Evolutionary conservation across 164 flowering plant species (phyloP).

Genomic region (Berberis thunbergii): DNA sequence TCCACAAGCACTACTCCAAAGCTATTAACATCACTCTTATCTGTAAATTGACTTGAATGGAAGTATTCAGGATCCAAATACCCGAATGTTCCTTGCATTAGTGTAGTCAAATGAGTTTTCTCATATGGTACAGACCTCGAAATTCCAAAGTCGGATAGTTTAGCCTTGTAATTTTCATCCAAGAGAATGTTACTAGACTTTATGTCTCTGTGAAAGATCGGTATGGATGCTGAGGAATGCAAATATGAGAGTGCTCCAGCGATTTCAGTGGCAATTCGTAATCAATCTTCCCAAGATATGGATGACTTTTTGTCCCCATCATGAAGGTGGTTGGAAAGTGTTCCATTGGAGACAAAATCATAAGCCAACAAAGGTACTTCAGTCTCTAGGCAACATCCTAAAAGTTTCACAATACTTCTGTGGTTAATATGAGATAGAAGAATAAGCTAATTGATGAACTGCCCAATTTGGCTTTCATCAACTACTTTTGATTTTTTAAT

Average conservation of each 20-base stretch:
- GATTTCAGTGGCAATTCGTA: neutral
- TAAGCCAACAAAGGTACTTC: constrained; percentile 1
- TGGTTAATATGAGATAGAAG: neutral
- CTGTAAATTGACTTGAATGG: neutral
- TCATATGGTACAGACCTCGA: neutral
- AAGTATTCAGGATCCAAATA: neutral
- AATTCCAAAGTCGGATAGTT: constrained; percentile 1
- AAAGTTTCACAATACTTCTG: neutral
- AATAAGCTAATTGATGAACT: neutral
- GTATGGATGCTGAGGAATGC: neutral
- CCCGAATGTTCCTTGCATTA: neutral
- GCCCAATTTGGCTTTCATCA: constrained; percentile 1
- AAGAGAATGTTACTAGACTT: neutral
- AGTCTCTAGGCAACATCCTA: neutral
- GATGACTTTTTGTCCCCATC: neutral
- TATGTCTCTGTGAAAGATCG: constrained; percentile 2
- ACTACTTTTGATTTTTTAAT: neutral
- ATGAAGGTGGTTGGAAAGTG: neutral
- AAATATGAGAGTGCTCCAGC: neutral
- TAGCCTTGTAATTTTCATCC: neutral
- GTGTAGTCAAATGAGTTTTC: neutral
- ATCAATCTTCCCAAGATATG: neutral
- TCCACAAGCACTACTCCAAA: neutral
- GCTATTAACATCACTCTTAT: neutral
- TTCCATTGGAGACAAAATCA: neutral